These are phyloP conservation scores for Yarrowia sp. DNA, from an alignment of 805 yeast species.

Conservation along the genomic window DNA sequence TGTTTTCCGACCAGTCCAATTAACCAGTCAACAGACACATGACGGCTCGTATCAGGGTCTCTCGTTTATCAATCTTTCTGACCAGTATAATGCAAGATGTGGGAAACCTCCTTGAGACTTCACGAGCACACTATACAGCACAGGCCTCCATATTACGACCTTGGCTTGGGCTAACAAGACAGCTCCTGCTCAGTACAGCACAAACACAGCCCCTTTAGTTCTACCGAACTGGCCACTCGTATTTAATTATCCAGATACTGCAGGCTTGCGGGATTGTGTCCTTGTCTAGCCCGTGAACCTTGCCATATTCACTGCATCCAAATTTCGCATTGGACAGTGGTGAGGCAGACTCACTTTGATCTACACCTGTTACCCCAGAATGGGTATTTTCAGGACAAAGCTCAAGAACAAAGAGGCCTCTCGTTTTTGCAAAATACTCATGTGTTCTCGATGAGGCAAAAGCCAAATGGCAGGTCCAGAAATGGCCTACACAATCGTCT, in stretches of 20 bases:
- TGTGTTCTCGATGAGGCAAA: constrained; percentile 21
- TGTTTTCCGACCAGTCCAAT: constrained; percentile 1
- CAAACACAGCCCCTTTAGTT: background rate
- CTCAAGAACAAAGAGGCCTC: background rate
- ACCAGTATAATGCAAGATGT: background rate
- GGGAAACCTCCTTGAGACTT: too few relatives aligned
- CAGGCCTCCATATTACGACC: too few relatives aligned
- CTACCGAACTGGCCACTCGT: background rate
- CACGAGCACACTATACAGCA: too few relatives aligned
- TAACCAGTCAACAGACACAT: background rate
- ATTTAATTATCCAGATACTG: background rate
- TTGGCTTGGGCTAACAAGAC: too few relatives aligned
- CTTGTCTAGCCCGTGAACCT: background rate
- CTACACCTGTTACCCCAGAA: constrained; percentile 4
- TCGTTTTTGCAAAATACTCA: background rate
- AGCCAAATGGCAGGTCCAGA: background rate
- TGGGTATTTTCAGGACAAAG: background rate
- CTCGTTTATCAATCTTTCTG: background rate
- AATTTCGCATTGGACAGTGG: background rate
- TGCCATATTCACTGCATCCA: background rate
- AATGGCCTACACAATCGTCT: background rate
- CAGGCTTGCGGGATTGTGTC: background rate
- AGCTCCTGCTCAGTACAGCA: background rate
- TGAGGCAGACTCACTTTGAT: constrained; percentile 6
- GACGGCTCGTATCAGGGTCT: background rate